These are phyloP conservation scores for Aristolochia contorta DNA, from an alignment of 164 flowering plant species.

Conservation along the genomic window DNA sequence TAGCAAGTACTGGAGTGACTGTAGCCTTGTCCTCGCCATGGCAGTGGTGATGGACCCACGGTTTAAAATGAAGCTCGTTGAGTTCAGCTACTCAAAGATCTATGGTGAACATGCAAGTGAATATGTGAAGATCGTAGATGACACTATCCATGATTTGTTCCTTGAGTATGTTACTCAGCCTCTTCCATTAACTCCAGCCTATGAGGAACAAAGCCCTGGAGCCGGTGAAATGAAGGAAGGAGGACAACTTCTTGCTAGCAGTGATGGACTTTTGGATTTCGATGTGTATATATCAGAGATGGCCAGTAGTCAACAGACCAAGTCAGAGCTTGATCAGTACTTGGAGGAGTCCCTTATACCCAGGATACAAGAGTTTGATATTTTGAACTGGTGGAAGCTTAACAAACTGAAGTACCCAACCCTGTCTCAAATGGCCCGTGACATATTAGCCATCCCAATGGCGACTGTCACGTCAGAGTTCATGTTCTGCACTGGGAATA, in stretches of 20 bases:
- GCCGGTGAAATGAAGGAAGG: constrained; percentile 18
- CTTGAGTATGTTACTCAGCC: constrained; percentile 58
- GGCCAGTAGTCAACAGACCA: constrained; percentile 38
- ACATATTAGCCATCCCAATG: constrained; percentile 59
- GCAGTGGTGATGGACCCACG: constrained; percentile 91
- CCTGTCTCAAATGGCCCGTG: constrained; percentile 87
- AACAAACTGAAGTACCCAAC: constrained; percentile 73
- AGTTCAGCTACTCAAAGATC: constrained; percentile 69
- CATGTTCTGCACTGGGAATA: constrained; percentile 38
- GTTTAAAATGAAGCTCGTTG: constrained; percentile 87
- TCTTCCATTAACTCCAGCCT: constrained; percentile 45
- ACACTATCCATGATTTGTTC: constrained; percentile 80
- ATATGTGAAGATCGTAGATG: constrained; percentile 53
- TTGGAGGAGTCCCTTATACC: constrained; percentile 76
- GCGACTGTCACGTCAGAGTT: constrained; percentile 42
- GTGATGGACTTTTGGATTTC: constrained; percentile 58
- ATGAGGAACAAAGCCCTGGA: constrained; percentile 23
- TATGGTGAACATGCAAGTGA: constrained; percentile 54
- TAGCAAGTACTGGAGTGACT: constrained; percentile 65
- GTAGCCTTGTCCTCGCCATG: constrained; percentile 54
- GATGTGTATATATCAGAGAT: constrained; percentile 69
- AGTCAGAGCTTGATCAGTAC: constrained; percentile 83
- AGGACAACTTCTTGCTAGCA: constrained; percentile 23
- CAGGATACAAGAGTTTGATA: constrained; percentile 59
- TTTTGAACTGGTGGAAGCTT: constrained; percentile 84